Base-by-base conservation (phyloP, 768 basidiomycete species). In the Pleurotus cornucopiae region DNA sequence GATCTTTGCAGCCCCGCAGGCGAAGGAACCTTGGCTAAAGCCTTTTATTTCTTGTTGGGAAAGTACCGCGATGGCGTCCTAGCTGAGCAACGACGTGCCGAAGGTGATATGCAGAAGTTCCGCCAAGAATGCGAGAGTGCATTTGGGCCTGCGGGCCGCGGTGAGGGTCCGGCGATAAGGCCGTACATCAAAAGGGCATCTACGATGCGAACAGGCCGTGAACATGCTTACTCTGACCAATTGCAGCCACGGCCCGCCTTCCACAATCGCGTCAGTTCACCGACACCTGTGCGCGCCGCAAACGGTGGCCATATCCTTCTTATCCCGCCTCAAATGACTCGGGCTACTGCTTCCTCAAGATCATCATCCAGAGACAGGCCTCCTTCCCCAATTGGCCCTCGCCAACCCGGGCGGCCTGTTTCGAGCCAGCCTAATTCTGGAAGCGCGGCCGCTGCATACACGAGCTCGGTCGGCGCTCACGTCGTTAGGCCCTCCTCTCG, bases 11-110 rank as follows among this genome's bases (percentile, higher is more conserved):
- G 86, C 25, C 84, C 87, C 9, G 76, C 79, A 14, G 89, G 86
- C 16, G 73, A 81, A 51, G 89, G 88, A 11, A 81, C 82, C 6
- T 80, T 91, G 58, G 88, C 91, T 7, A 95, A 95, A 67, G 90
- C 89, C 0, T 94, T 94, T 69, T 96, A 94, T 66, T 92, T 88
- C 66, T 79, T 96, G 38, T 79, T 96, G 16, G 75, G 82, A 40
- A 81, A 81, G 68, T 89, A 92, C 63, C 82, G 89, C 57, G 86
- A 91, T 46, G 62, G 83, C 81, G 47, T 68, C 72, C 4, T 62
- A 64, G 46, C 68, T 65, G 38, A 72, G 67, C 49, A 66, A 4
- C 12, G 16, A 18, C 39, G 84, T 62, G 74, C 81, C 63, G 79
- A 83, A 46, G 76, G 80, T 63, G 79, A 76, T n/a, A 78, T 73